Evolutionary conservation across 345 rosid genomes (phyloP).

Genomic region (Bruguiera sexangula): DNA sequence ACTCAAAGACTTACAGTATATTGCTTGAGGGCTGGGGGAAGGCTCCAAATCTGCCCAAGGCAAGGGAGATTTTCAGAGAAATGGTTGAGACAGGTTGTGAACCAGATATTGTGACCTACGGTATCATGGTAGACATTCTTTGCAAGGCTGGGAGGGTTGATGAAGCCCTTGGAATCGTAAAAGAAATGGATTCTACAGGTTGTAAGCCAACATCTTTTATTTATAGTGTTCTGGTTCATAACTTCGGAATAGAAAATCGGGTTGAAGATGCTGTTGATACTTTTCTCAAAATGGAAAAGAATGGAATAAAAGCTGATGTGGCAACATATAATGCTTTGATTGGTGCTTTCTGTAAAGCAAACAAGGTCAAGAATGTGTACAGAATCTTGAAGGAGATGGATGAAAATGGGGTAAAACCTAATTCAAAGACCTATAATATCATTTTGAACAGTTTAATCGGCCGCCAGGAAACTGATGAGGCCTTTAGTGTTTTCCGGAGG

Average conservation of each 20-base stretch:
- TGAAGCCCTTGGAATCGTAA: slow-evolving; percentile 69
- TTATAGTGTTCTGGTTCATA: slow-evolving; percentile 78
- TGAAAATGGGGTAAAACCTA: slow-evolving; percentile 51
- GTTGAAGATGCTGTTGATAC: slow-evolving; percentile 77
- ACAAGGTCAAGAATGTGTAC: slow-evolving; percentile 58
- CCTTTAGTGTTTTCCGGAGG: slow-evolving; percentile 61
- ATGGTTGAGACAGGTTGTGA: slow-evolving; percentile 63
- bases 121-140: slow-evolving; percentile 78
- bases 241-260: slow-evolving; percentile 66
- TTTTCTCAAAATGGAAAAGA: slow-evolving; percentile 77
- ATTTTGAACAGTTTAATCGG: slow-evolving; percentile 58
- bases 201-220: slow-evolving; percentile 71
- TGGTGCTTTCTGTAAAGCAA: slow-evolving; percentile 72
- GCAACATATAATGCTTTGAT: slow-evolving; percentile 72
- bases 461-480: slow-evolving; percentile 63
- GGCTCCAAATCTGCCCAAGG: slow-evolving; percentile 79
- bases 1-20: slow-evolving; percentile 79
- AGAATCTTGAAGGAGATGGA: slow-evolving; percentile 78
- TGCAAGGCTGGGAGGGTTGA: slow-evolving; percentile 91
- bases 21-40: slow-evolving; percentile 91
- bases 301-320: slow-evolving; percentile 68
- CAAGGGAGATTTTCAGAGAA: slow-evolving; percentile 68
- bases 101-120: slow-evolving; percentile 84
- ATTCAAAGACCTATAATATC: slow-evolving; percentile 74
- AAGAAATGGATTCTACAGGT: slow-evolving; percentile 51